A percentile compares a stretch with the other conserved stretches of the same genome.
phyloP scores from a whole-genome alignment of 2,329 filamentous ascomycete genomes.

The Aaosphaeria pasadenensis region DNA sequence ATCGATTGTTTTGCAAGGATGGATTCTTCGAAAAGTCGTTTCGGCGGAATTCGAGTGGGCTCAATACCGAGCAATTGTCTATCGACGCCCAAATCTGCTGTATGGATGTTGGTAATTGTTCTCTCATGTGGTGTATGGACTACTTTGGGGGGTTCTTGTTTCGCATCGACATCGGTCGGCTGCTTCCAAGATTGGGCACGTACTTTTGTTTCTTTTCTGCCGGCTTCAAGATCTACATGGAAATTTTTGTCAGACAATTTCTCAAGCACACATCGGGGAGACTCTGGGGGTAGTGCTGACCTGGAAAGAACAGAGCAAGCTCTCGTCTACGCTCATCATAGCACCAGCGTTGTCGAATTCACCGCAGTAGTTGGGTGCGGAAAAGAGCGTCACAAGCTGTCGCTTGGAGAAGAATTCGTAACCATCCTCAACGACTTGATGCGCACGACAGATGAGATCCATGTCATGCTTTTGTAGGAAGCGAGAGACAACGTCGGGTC shows the following conservation, averaged over 20 bases:
- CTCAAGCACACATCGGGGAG: neutral
- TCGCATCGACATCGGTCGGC: slow-evolving; percentile 68
- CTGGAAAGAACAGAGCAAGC: slow-evolving; percentile 98
- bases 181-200: slow-evolving; percentile 72
- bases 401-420: slow-evolving; percentile 99
- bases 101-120: slow-evolving; percentile 49
- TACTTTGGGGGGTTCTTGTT: slow-evolving; percentile 65
- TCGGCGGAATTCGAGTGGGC: slow-evolving; percentile 29
- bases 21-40: slow-evolving; percentile 22
- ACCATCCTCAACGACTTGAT: slow-evolving; percentile 97
- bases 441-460: slow-evolving; percentile 97
- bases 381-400: slow-evolving; percentile 95
- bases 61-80: slow-evolving; percentile 41
- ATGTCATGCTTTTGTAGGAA: slow-evolving; percentile 99
- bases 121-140: slow-evolving; percentile 47
- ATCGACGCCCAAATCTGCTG: slow-evolving; percentile 96
- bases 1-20: slow-evolving; percentile 24
- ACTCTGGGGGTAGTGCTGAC: slow-evolving; percentile 49
- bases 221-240: slow-evolving; percentile 84
- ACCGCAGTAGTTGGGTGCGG: slow-evolving; percentile 97
- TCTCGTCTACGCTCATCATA: slow-evolving; percentile 99
- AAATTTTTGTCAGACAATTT: slow-evolving; percentile 14
- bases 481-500: slow-evolving; percentile 91
- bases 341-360: slow-evolving; percentile 99
- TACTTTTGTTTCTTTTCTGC: slow-evolving; percentile 99